phyloP scores from a whole-genome alignment of 164 flowering plant genomes.

The Magnolia changhungtana region DNA sequence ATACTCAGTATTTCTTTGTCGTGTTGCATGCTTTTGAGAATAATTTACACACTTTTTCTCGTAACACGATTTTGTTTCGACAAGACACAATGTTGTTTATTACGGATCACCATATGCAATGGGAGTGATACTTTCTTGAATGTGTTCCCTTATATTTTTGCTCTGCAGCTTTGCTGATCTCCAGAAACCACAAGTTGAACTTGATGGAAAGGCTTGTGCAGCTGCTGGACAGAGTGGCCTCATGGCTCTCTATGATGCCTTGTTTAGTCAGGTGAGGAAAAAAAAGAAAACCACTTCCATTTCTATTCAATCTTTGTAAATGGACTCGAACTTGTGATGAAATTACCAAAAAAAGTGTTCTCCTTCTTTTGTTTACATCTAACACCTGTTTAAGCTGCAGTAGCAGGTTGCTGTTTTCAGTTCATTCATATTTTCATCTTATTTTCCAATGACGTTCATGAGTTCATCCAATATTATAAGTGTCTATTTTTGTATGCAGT shows the following conservation, averaged over 20 bases:
- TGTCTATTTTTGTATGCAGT: conserved; percentile 40
- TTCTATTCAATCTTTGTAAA: neutral
- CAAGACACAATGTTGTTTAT: too few relatives aligned
- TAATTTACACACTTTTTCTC: too few relatives aligned
- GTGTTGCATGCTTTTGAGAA: too few relatives aligned
- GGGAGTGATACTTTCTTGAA: neutral
- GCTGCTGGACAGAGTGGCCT: conserved; percentile 96
- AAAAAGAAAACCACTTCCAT: too few relatives aligned
- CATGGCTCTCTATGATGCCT: conserved; percentile 88
- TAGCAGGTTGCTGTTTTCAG: neutral
- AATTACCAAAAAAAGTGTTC: neutral
- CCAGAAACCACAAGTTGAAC: conserved; percentile 88
- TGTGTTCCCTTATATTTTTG: neutral
- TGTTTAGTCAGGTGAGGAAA: conserved; percentile 75
- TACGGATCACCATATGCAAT: too few relatives aligned
- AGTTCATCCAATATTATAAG: conserved; percentile 1
- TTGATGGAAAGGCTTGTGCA: conserved; percentile 98
- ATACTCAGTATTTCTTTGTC: too few relatives aligned
- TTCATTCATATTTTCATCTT: neutral
- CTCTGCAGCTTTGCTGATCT: conserved; percentile 88
- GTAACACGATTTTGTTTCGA: too few relatives aligned
- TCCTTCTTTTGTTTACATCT: neutral
- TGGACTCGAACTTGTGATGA: neutral
- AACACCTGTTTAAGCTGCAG: neutral
- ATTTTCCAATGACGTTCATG: neutral